Percentiles rank a stretch among this genome's conserved stretches.
phyloP scores from a whole-genome alignment of 345 rosid genomes.

The Durio zibethinus region DNA sequence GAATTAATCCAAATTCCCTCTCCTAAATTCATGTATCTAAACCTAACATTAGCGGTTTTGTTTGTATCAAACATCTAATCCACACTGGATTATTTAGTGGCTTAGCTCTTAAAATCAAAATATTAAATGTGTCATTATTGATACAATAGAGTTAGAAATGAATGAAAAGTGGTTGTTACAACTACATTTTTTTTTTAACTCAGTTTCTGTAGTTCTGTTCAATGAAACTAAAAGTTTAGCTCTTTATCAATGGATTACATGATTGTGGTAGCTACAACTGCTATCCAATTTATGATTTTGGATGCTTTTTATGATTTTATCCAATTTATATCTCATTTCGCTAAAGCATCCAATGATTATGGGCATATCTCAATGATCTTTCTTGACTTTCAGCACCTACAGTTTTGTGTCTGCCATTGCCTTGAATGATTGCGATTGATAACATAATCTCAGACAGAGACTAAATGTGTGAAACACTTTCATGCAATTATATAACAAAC shows the following conservation, averaged over 20 bases:
- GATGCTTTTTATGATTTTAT: no score
- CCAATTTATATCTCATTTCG: no score
- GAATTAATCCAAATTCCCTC: neutral
- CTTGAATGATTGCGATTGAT: conserved; percentile 5
- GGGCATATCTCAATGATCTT: neutral
- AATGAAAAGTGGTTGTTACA: conserved; percentile 2
- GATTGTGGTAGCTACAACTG: no score
- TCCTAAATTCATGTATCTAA: neutral
- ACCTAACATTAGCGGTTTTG: neutral
- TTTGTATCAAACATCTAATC: neutral
- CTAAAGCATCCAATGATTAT: no score
- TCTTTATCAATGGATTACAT: no score
- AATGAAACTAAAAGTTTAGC: no score
- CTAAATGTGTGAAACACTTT: no score
- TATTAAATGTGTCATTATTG: no score
- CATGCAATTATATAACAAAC: no score
- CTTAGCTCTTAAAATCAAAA: neutral
- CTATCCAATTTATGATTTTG: no score
- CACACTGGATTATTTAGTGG: neutral
- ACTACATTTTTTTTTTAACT: no score
- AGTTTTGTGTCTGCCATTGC: conserved; percentile 13
- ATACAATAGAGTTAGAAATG: neutral
- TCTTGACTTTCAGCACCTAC: conserved; percentile 1
- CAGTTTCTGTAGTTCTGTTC: no score
- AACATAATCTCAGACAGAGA: neutral